Conservation (phyloP, 495 filamentous ascomycete species). For the Podospora fimiseda region DNA sequence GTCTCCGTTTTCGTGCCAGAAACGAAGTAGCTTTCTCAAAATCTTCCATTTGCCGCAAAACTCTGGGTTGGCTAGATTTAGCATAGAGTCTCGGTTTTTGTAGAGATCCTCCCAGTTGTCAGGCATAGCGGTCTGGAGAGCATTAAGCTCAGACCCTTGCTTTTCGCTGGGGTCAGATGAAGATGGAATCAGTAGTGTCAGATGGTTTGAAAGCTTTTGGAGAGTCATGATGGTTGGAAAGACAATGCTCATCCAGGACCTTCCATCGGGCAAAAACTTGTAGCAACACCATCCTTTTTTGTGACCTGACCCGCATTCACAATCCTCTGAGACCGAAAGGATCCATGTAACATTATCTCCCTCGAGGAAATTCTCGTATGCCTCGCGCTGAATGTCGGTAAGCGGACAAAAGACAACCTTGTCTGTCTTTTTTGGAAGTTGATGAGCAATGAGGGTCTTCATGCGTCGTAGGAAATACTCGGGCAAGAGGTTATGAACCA, state of each 20-base stretch:
- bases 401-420: constrained; percentile 92
- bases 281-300: constrained; percentile 83
- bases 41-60: constrained; percentile 98
- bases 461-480: constrained; percentile 88
- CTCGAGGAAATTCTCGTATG: constrained; percentile 75
- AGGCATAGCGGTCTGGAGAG: constrained; percentile 69
- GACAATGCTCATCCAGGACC: constrained; percentile 68
- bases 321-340: constrained; percentile 56
- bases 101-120: constrained; percentile 72
- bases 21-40: constrained; percentile 74
- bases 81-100: constrained; percentile 65
- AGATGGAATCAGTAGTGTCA: constrained; percentile 80
- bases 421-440: constrained; percentile 94
- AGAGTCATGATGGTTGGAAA: constrained; percentile 80
- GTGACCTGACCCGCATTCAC: constrained; percentile 62
- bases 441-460: constrained; percentile 87
- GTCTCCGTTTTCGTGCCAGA: constrained; percentile 85
- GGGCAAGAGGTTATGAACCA: constrained; percentile 83
- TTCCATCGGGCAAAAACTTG: constrained; percentile 48
- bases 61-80: constrained; percentile 79
- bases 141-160: constrained; percentile 70
- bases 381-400: constrained; percentile 72
- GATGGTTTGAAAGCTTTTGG: constrained; percentile 86
- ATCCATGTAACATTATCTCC: constrained; percentile 68
- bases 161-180: constrained; percentile 64